A percentile compares a stretch with the other conserved stretches of the same genome.
Evolutionary conservation across 108 stramenopile species (phyloP).

Genomic region (Skeletonema potamos): DNA sequence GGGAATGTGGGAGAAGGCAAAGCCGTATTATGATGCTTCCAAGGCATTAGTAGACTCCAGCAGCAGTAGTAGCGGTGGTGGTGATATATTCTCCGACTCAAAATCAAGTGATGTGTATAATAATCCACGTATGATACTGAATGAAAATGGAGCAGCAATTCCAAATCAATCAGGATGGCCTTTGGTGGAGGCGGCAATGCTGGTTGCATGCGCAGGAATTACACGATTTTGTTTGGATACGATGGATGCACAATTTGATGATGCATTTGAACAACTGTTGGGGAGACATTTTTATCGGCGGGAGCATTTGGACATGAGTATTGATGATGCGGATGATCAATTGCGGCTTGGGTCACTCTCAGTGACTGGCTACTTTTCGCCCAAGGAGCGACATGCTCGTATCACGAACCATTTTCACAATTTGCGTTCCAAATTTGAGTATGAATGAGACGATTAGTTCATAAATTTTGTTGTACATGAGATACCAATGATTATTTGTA

Average conservation of each 20-base stretch:
- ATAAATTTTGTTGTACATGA: too few relatives aligned
- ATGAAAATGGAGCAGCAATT: constrained; percentile 3
- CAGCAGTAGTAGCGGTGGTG: background rate
- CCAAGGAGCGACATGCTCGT: background rate
- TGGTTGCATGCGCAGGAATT: constrained; percentile 12
- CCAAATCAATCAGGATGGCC: constrained; percentile 4
- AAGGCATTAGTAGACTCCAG: background rate
- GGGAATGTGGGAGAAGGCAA: constrained; percentile 3
- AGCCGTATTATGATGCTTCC: constrained; percentile 4
- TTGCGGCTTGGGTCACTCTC: background rate
- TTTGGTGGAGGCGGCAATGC: constrained; percentile 10
- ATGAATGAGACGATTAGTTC: background rate
- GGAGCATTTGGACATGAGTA: background rate
- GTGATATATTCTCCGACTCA: constrained; percentile 2
- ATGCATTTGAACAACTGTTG: background rate
- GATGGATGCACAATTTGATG: constrained; percentile 3
- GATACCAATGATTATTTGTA: too few relatives aligned
- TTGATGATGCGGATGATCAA: constrained; percentile 3
- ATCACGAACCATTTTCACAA: background rate
- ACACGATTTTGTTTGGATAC: constrained; percentile 11
- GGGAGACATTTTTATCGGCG: background rate
- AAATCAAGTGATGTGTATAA: constrained; percentile 1
- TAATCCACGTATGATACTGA: constrained; percentile 2
- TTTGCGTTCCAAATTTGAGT: background rate
- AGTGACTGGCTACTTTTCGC: constrained; percentile 4